Base-by-base conservation (phyloP, 2,329 filamentous ascomycete genomes). In the Colletotrichum musicola region DNA sequence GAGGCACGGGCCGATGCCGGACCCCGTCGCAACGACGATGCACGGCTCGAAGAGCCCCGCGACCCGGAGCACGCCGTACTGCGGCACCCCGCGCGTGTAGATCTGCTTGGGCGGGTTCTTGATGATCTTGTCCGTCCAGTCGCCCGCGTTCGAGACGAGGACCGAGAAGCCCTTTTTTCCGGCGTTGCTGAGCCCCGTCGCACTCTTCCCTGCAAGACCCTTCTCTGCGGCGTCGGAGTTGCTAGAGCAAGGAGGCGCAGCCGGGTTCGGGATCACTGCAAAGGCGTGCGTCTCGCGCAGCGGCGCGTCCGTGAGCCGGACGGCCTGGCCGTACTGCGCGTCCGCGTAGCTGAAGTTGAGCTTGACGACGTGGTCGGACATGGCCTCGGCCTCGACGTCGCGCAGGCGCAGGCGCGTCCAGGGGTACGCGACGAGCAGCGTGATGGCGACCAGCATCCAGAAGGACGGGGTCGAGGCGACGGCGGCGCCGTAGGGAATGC, bases 251-350 rank as follows among this genome's bases (percentile, higher is more conserved):
- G 64, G 18, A 16, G 64, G 18, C 4, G 70, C 54, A n/a, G 20
- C 46, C 2, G 86, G 83, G 68, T 88, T 85, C 1, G 91, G 89
- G 69, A 94, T 92, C 1, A 90, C 90, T 50, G 92, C 92, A 75
- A 95, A 95, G 0, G 89, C 88, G 79, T 95, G 92, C 85, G 91
- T 93, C 78, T 95, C 92, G 9, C 85, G 79, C 46, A 93, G 81
- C 0, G 92, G 91, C 9, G 84, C 83, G 61, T 86, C 85, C 3
- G 91, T 87, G 25, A 94, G 79, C 47, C 90, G 88, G 60, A 88
- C 82, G 53, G 84, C 85, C 64, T 86, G 84, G 70, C 88, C 85
- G 65, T 85, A 83, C 60, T 86, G 83, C 9, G 89, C 88, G 22
- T 86, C 83, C 18, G 86, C 85, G 78, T 92, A 90, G 74, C 85